Conservation (phyloP, 1,284 basidiomycete genomes). For the Microbotryum intermedium region DNA sequence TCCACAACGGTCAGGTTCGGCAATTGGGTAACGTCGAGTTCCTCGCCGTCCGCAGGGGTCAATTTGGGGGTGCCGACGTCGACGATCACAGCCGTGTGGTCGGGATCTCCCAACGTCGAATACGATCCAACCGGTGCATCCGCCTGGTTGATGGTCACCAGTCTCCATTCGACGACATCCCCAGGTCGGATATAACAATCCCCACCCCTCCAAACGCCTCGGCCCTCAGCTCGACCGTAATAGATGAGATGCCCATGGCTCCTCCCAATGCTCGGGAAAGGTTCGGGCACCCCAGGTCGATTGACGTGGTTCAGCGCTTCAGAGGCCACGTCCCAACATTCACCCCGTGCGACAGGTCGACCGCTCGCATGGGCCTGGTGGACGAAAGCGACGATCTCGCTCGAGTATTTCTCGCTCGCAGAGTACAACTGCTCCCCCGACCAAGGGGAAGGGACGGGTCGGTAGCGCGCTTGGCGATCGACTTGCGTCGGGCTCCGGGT, state of each 20-base stretch:
- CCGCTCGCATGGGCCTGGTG: conserved; percentile 46
- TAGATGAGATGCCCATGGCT: conserved; percentile 54
- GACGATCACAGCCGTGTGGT: conserved; percentile 33
- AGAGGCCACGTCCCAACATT: conserved; percentile 53
- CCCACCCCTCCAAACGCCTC: conserved; percentile 47
- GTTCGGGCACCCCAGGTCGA: conserved; percentile 38
- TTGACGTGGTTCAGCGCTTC: conserved; percentile 47
- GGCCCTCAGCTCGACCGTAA: conserved; percentile 40
- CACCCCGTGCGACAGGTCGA: conserved; percentile 46
- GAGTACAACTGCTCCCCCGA: conserved; percentile 37
- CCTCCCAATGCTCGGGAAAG: conserved; percentile 47
- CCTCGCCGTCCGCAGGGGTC: conserved; percentile 7
- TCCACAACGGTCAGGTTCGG: conserved; percentile 33
- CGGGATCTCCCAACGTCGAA: conserved; percentile 18
- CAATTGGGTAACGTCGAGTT: conserved; percentile 24
- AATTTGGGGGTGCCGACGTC: conserved; percentile 4
- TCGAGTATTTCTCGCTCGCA: conserved; percentile 49
- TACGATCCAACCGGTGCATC: background rate
- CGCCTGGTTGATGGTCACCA: conserved; percentile 17
- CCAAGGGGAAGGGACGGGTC: conserved; percentile 4
- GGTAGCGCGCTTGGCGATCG: conserved; percentile 14
- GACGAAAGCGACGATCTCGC: conserved; percentile 47
- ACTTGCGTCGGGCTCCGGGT: background rate
- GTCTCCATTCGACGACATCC: conserved; percentile 51
- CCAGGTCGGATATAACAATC: conserved; percentile 50